Evolutionary conservation across 768 basidiomycete species (phyloP).

Genomic region (Coprinopsis strossmayeri): DNA sequence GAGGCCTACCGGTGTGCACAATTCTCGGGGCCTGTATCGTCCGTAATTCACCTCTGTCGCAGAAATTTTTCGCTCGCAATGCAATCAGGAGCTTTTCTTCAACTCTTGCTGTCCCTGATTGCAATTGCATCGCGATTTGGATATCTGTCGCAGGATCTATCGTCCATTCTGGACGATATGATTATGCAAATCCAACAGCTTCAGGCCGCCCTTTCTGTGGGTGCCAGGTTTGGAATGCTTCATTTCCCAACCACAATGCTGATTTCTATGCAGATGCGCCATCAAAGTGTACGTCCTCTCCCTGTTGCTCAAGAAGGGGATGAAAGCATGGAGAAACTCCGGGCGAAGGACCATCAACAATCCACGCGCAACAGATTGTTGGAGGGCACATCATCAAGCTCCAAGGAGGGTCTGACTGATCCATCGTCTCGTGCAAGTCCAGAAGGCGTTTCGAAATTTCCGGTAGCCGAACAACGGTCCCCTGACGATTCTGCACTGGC

Average conservation of each 20-base stretch:
- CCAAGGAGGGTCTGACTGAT: too few relatives aligned
- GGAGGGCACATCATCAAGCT: too few relatives aligned
- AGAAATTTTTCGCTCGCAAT: conserved; percentile 61
- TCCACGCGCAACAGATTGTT: too few relatives aligned
- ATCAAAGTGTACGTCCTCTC: background rate
- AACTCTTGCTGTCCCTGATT: conserved; percentile 53
- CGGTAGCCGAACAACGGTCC: too few relatives aligned
- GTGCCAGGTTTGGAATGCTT: background rate
- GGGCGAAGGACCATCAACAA: too few relatives aligned
- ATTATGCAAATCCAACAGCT: conserved; percentile 6
- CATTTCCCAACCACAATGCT: background rate
- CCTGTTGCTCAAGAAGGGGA: too few relatives aligned
- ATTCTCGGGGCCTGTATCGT: background rate
- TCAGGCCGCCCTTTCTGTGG: conserved; percentile 8
- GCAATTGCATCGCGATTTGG: conserved; percentile 57
- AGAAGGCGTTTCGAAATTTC: too few relatives aligned
- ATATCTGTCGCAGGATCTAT: conserved; percentile 36
- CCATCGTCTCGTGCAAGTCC: too few relatives aligned
- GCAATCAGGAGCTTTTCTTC: conserved; percentile 70
- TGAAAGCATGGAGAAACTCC: too few relatives aligned
- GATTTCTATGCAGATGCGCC: background rate
- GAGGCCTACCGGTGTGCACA: conserved; percentile 47
- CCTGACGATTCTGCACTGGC: background rate
- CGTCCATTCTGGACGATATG: conserved; percentile 25
- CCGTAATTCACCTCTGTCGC: background rate